Evolutionary conservation across 2,329 filamentous ascomycete species (phyloP).

Genomic region (Sarocladium strictum): DNA sequence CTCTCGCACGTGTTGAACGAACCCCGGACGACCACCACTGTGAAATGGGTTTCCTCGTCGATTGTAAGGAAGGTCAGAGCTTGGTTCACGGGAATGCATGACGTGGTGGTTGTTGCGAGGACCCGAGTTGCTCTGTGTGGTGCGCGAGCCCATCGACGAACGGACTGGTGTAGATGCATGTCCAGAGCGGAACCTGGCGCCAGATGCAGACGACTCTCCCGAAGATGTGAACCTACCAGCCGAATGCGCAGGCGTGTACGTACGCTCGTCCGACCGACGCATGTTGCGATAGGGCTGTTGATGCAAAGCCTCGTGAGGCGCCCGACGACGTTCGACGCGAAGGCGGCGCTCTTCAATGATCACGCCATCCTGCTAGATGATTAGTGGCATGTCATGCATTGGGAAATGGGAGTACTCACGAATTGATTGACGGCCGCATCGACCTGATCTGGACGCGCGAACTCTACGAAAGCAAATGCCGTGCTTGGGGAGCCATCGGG

Average conservation of each 20-base stretch:
- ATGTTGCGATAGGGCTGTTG: not conserved
- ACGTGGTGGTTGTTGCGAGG: too few species aligned
- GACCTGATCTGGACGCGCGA: not conserved
- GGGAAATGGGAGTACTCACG: not conserved
- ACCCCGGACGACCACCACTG: too few species aligned
- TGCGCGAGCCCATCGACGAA: too few species aligned
- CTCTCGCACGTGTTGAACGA: too few species aligned
- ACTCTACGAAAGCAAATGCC: conserved; percentile 11
- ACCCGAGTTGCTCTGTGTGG: too few species aligned
- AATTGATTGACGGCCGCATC: not conserved
- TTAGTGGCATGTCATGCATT: not conserved
- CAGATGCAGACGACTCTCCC: too few species aligned
- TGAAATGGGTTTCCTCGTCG: too few species aligned
- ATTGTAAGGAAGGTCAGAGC: too few species aligned
- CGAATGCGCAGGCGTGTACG: not conserved
- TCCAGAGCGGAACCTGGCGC: too few species aligned
- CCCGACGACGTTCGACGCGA: not conserved
- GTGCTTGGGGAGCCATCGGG: not conserved
- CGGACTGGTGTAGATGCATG: too few species aligned
- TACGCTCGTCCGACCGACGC: too few species aligned
- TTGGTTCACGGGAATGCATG: too few species aligned
- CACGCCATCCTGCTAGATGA: not conserved
- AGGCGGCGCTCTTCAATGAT: not conserved
- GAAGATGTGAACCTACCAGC: not conserved
- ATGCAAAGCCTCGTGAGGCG: not conserved